A percentile compares a stretch with the other conserved stretches of the same genome.
phyloP scores from a whole-genome alignment of 768 basidiomycete species.

The Xerocomellus chrysenteron region DNA sequence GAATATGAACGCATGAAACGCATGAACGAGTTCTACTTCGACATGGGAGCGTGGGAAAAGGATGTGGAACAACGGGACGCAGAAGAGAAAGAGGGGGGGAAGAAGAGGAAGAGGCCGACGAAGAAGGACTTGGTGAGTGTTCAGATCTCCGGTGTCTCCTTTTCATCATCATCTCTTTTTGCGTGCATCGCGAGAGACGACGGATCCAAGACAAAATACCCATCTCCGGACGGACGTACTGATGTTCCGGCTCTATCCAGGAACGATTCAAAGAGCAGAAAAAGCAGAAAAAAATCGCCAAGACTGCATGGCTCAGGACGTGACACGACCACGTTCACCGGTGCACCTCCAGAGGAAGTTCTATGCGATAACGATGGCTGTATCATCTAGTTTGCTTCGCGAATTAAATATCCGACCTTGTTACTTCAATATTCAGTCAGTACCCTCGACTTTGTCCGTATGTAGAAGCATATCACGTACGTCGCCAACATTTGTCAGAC shows the following conservation, averaged over 20 bases:
- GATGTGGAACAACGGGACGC: slow-evolving; percentile 53
- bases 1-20: slow-evolving; percentile 76
- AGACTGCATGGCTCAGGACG: slow-evolving; percentile 84
- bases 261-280: slow-evolving; percentile 86
- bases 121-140: slow-evolving; percentile 81
- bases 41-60: slow-evolving; percentile 76
- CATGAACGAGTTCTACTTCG: slow-evolving; percentile 89
- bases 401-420: background rate
- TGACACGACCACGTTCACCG: slow-evolving; percentile 8
- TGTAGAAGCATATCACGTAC: too few relatives aligned
- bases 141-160: slow-evolving; percentile 3
- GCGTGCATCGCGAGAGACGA: slow-evolving; percentile 22
- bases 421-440: too few relatives aligned
- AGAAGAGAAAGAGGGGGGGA: slow-evolving; percentile 54
- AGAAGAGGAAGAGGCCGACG: slow-evolving; percentile 73
- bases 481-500: too few relatives aligned
- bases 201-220: slow-evolving; percentile 17
- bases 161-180: slow-evolving; percentile 17
- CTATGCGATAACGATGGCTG: background rate
- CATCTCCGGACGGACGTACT: slow-evolving; percentile 27
- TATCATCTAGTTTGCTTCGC: background rate
- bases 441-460: too few relatives aligned
- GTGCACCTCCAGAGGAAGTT: background rate
- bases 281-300: slow-evolving; percentile 77
- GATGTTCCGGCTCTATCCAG: slow-evolving; percentile 38